Evolutionary conservation across 495 filamentous ascomycete genomes (phyloP).

Genomic region (Penicillium malachiteum): DNA sequence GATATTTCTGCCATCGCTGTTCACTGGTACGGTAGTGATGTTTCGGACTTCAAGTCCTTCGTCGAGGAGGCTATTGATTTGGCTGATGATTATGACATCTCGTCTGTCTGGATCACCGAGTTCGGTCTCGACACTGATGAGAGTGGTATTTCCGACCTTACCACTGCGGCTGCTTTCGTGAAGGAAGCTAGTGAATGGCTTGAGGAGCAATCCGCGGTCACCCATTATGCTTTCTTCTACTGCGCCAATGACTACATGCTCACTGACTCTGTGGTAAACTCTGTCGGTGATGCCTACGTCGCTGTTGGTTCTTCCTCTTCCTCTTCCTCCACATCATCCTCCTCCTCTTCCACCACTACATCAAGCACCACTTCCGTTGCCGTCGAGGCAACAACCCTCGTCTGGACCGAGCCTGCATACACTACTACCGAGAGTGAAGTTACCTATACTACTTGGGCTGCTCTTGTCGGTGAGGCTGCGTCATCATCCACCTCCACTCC

Average conservation of each 20-base stretch:
- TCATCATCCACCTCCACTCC: neutral
- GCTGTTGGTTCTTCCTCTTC: neutral
- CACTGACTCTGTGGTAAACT: slow-evolving; percentile 6
- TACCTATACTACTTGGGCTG: neutral
- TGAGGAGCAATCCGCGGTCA: slow-evolving; percentile 56
- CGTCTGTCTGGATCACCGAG: slow-evolving; percentile 70
- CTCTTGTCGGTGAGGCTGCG: neutral
- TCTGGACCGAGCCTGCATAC: too few species aligned
- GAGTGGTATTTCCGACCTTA: slow-evolving; percentile 33
- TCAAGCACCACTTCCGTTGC: neutral
- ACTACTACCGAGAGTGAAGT: neutral
- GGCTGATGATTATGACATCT: slow-evolving; percentile 36
- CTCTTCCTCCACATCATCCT: neutral
- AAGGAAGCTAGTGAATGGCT: slow-evolving; percentile 53
- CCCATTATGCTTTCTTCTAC: slow-evolving; percentile 67
- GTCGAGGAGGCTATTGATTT: slow-evolving; percentile 42
- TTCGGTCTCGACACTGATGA: slow-evolving; percentile 37
- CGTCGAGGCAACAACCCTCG: neutral
- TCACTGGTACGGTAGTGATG: slow-evolving; percentile 55
- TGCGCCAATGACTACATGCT: slow-evolving; percentile 8
- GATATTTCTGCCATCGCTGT: slow-evolving; percentile 56
- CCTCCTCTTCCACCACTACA: neutral
- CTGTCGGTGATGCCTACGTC: slow-evolving; percentile 9
- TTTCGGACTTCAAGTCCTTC: slow-evolving; percentile 50
- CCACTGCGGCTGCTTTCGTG: slow-evolving; percentile 51